Percentiles rank a stretch among this genome's conserved stretches.
Evolutionary conservation across 306 rosid species (phyloP).

Genomic region (Malus orientalis): DNA sequence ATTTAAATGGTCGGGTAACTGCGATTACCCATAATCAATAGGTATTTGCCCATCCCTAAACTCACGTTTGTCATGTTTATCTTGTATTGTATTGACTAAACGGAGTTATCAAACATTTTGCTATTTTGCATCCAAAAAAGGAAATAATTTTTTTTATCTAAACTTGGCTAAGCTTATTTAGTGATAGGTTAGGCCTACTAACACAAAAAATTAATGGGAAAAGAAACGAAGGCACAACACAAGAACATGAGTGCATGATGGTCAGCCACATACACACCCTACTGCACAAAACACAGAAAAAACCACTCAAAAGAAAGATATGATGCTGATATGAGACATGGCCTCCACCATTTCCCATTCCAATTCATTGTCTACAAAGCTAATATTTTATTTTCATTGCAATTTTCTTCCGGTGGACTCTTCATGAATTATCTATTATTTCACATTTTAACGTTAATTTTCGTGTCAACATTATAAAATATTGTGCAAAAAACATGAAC

Average conservation of each 20-base stretch:
- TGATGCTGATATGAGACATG: conserved; percentile 18
- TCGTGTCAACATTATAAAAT: no score
- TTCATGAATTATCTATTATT: no score
- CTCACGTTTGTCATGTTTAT: no score
- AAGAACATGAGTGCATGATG: conserved; percentile 33
- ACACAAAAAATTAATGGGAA: not conserved
- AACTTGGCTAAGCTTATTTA: not conserved
- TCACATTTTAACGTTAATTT: no score
- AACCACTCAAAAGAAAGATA: conserved; percentile 17
- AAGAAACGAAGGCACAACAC: not conserved
- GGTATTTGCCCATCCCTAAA: no score
- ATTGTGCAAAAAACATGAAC: no score
- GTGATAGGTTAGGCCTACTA: not conserved
- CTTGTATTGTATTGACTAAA: not conserved
- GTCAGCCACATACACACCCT: conserved; percentile 11
- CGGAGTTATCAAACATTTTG: not conserved
- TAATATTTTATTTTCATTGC: not conserved
- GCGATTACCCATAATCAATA: no score
- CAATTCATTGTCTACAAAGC: not conserved
- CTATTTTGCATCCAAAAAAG: not conserved
- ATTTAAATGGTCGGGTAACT: no score
- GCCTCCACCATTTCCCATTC: conserved; percentile 18
- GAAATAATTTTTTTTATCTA: not conserved
- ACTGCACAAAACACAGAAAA: conserved; percentile 4
- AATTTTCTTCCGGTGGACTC: no score